These are phyloP conservation scores for Suillus subluteus DNA, from an alignment of 768 basidiomycete genomes.

Conservation along the genomic window DNA sequence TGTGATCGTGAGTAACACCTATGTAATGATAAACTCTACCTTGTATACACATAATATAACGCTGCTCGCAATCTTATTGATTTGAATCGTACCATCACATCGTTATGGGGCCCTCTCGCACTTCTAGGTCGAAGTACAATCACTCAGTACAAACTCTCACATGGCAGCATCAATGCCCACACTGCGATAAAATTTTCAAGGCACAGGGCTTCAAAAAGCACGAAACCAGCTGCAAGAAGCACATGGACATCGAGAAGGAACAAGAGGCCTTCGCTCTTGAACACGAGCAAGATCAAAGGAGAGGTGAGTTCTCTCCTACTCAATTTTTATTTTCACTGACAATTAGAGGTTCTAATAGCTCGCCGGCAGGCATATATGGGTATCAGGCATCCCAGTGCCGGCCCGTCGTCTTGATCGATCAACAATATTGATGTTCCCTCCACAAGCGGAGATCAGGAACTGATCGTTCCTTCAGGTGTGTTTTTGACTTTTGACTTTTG, in stretches of 20 bases:
- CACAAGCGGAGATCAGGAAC: too few species aligned
- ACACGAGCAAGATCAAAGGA: not conserved
- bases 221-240: not conserved
- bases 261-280: not conserved
- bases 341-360: not conserved
- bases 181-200: not conserved
- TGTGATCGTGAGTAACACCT: not conserved
- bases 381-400: too few species aligned
- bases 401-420: too few species aligned
- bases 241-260: not conserved
- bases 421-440: too few species aligned
- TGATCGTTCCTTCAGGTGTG: too few species aligned
- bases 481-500: too few species aligned
- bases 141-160: not conserved
- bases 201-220: not conserved
- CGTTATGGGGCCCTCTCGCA: not conserved
- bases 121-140: not conserved
- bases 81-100: not conserved
- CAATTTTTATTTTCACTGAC: not conserved
- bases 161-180: not conserved
- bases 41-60: too few species aligned
- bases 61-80: not conserved
- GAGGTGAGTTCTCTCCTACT: not conserved
- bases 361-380: not conserved
- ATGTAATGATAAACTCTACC: not conserved